Evolutionary conservation across 768 basidiomycete genomes (phyloP), one percentile per base, ranked within the genome.

Genomic region (Suillus discolor): DNA sequence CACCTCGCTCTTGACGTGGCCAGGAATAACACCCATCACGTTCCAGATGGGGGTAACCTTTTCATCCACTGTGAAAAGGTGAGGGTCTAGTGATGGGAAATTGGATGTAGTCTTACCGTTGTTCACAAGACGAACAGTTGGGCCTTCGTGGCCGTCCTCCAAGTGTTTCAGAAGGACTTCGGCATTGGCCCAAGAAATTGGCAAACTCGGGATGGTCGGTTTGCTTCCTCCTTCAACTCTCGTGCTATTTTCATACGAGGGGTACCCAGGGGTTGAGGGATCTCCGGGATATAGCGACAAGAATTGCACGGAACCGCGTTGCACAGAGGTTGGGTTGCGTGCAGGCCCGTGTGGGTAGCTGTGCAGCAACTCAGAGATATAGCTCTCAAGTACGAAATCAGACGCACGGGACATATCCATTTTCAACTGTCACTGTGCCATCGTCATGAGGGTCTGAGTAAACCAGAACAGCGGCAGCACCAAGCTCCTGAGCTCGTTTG

Each of bases 31-130:
- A 41, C 81, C 86, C 79, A 87, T 86, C 12, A 82, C 81, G 79
- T 91, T 92, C 89, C 89, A 91, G 62, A 90, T 89, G 8, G 89
- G 87, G 25, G 83, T 90, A 31, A 89, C 82, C 69, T 82, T 79
- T 61, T 82, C 83, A 55, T 85, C 80, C 41, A 88, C 83, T 78
- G 54, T 34, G 23, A 13, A 47, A 28, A 20, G 12, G 51, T 63
- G 16, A 49, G 36, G 36, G 25, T 31, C 20, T n/a, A 49, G 31
- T 45, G 4, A 38, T 34, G 42, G 18, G 6, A 34, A n/a, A 25
- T 16, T n/a, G 9, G 61, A 8, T 16, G 54, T 42, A 13, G n/a
- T 65, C 73, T 45, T 57, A 83, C 85, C 84, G 68, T 88, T 78
- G 74, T 92, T 93, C 28, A 84, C 81, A 13, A 93, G 76, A 62